Evolutionary conservation across 1,284 basidiomycete genomes (phyloP).

Genomic region (Ustilago nuda): DNA sequence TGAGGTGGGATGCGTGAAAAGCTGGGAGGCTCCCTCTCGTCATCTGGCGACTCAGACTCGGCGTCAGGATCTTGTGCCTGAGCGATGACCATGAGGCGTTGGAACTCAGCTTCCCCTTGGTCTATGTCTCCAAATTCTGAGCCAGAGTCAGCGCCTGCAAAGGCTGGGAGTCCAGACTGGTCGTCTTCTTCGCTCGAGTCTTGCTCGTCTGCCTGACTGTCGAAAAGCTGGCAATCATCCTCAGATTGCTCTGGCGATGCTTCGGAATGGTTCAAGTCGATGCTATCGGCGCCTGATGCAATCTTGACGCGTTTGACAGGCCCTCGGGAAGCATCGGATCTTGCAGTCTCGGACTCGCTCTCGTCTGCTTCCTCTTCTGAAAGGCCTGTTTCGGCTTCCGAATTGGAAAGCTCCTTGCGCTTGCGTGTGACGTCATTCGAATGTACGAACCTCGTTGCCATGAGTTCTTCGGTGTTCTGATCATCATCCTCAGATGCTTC

Average conservation of each 20-base stretch:
- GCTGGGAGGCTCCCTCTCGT: conserved; percentile 59
- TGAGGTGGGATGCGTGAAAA: conserved; percentile 61
- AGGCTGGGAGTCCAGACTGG: conserved; percentile 11
- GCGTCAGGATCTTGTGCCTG: conserved; percentile 12
- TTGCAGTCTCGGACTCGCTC: conserved; percentile 21
- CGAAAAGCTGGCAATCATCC: neutral
- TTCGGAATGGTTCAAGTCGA: neutral
- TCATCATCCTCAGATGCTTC: conserved; percentile 15
- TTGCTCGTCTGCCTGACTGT: neutral
- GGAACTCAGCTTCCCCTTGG: conserved; percentile 55
- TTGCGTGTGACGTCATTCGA: conserved; percentile 22
- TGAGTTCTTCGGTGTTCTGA: neutral
- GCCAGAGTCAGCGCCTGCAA: conserved; percentile 38
- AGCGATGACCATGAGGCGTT: conserved; percentile 29
- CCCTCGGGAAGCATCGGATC: conserved; percentile 8
- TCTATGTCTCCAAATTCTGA: conserved; percentile 52
- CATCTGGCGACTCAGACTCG: conserved; percentile 7
- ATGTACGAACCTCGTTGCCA: neutral
- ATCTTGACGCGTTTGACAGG: conserved; percentile 38
- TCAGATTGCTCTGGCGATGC: conserved; percentile 5
- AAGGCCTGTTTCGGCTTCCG: neutral
- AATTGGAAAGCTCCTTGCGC: conserved; percentile 16
- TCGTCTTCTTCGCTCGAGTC: conserved; percentile 23
- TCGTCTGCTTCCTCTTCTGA: conserved; percentile 12
- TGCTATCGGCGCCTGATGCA: conserved; percentile 9